Evolutionary conservation across 768 basidiomycete species (phyloP), one percentile per base, ranked within the genome.

Genomic region (Leccinum imitatum): DNA sequence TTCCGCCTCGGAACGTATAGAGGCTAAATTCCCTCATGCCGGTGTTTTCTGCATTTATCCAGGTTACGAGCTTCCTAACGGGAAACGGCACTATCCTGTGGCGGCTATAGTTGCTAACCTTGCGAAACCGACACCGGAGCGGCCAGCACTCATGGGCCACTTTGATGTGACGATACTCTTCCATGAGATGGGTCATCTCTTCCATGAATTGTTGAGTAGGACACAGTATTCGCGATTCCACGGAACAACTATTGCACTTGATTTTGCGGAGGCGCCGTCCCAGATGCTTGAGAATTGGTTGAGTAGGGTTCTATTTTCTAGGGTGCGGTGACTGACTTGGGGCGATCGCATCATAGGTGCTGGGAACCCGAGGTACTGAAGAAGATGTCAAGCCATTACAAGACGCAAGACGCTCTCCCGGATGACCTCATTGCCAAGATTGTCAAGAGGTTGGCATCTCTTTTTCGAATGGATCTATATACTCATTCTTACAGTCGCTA

Each of bases 231-330:
- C 85, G 21, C 78, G 87, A 14, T 95, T 94, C 84, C 91, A 94
- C 64, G 92, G 93, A 19, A 93, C 90, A 33, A 82, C 84, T 27
- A 88, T 91, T 25, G 87, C 89, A 7, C 75, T 87, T 6, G 91
- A 93, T 72, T 93, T 93, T 62, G 92, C 93, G 10, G 92, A 95
- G 74, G 93, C 93, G 3, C 93, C 93, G 0, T 90, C 88, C 17
- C 92, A 95, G 76, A 94, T 94, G 93, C 77, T 94, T 61, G 93
- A 95, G 75, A 92, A 94, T 67, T 95, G 93, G 93, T 87, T 50
- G 17, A 74, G 64, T 6, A 15, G 35, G 1, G 3, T 23, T 2
- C 1, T 19, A 46, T 46, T 37, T 54, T 15, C 15, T 6, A 11
- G n/a, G 33, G 23, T 15, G 30, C 15, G 3, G 33, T 46, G 58